Conservation (phyloP, 2,329 filamentous ascomycete species). For the Sporothrix mexicana region DNA sequence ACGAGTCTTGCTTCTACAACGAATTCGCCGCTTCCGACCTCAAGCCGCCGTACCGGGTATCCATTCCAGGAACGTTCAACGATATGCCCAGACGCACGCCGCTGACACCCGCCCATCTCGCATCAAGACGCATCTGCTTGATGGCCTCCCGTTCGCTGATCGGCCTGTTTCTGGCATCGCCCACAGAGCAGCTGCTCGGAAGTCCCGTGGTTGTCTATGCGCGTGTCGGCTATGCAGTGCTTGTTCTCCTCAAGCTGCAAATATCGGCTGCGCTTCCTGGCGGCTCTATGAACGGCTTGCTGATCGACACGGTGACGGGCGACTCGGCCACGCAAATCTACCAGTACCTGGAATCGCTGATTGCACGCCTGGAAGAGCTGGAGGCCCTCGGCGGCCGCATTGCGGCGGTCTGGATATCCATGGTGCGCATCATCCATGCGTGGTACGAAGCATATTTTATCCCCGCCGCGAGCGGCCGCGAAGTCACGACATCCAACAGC, state of each 20-base stretch:
- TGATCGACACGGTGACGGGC: slow-evolving; percentile 25
- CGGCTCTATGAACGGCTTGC: slow-evolving; percentile 31
- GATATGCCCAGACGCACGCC: not conserved
- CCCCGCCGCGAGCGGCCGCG: slow-evolving; percentile 11
- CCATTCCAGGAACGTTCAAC: slow-evolving; percentile 7
- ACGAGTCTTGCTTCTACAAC: slow-evolving; percentile 34
- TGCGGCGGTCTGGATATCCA: slow-evolving; percentile 30
- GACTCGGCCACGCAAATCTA: slow-evolving; percentile 30
- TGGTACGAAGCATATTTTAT: slow-evolving; percentile 34
- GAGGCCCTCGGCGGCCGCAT: slow-evolving; percentile 14
- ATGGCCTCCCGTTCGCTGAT: slow-evolving; percentile 31
- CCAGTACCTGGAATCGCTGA: slow-evolving; percentile 31
- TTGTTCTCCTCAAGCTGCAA: slow-evolving; percentile 35
- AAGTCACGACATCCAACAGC: not conserved
- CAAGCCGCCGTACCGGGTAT: slow-evolving; percentile 33
- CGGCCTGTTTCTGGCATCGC: slow-evolving; percentile 32
- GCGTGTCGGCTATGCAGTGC: slow-evolving; percentile 33
- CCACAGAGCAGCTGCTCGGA: slow-evolving; percentile 32
- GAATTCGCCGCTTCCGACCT: slow-evolving; percentile 35
- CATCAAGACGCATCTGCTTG: slow-evolving; percentile 30
- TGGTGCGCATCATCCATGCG: slow-evolving; percentile 13
- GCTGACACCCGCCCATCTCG: slow-evolving; percentile 23
- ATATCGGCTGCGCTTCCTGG: slow-evolving; percentile 33
- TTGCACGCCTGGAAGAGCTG: slow-evolving; percentile 16
- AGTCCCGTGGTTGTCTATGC: slow-evolving; percentile 31